phyloP scores from a whole-genome alignment of 2,329 filamentous ascomycete species.

The Graphiopsis chlorocephala region DNA sequence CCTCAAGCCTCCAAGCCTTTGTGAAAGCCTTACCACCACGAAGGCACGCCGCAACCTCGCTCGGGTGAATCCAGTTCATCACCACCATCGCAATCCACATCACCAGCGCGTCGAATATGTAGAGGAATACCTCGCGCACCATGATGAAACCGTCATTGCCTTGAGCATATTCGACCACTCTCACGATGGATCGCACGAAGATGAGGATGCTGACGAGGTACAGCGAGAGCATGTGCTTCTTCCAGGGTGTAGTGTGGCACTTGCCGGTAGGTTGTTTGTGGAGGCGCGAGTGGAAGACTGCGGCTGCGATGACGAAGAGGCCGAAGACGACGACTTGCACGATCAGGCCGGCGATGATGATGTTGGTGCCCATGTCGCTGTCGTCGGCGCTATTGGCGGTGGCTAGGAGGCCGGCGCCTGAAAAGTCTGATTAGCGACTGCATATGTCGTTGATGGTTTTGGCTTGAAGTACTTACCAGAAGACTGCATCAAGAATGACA shows the following conservation, averaged over 20 bases:
- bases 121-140: slow-evolving; percentile 26
- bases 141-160: slow-evolving; percentile 47
- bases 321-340: slow-evolving; percentile 52
- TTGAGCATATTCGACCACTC: slow-evolving; percentile 49
- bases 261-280: slow-evolving; percentile 21
- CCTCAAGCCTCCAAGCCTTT: slow-evolving; percentile 14
- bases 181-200: slow-evolving; percentile 48
- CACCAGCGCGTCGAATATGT: slow-evolving; percentile 29
- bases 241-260: slow-evolving; percentile 32
- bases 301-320: slow-evolving; percentile 43
- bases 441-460: background rate
- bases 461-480: background rate
- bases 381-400: slow-evolving; percentile 33
- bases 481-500: slow-evolving; percentile 48
- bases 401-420: slow-evolving; percentile 42
- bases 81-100: slow-evolving; percentile 24
- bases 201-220: slow-evolving; percentile 48
- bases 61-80: slow-evolving; percentile 27
- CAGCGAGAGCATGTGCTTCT: slow-evolving; percentile 41
- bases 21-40: slow-evolving; percentile 13
- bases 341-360: slow-evolving; percentile 50
- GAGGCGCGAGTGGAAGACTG: slow-evolving; percentile 32
- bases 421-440: slow-evolving; percentile 12
- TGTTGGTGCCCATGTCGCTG: slow-evolving; percentile 38
- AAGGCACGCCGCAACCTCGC: slow-evolving; percentile 19